Conservation (phyloP, 805 yeast genomes). For the Metschnikowia borealis region DNA sequence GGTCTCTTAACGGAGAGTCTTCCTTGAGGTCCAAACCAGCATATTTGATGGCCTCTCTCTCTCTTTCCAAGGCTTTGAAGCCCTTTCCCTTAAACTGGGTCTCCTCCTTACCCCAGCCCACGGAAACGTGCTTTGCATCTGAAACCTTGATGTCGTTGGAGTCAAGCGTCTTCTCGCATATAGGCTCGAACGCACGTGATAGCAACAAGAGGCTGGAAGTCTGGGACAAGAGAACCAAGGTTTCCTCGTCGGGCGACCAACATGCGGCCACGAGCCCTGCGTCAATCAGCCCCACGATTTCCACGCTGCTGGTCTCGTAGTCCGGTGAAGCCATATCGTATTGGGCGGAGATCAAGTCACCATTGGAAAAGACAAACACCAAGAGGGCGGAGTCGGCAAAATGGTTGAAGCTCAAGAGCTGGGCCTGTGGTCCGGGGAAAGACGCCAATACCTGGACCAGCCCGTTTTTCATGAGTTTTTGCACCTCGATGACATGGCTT, state of each 20-base stretch:
- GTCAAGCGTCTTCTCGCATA: slow-evolving; percentile 58
- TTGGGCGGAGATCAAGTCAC: slow-evolving; percentile 69
- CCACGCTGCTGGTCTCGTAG: slow-evolving; percentile 43
- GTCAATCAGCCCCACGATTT: slow-evolving; percentile 82
- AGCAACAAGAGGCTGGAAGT: slow-evolving; percentile 61
- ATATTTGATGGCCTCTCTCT: slow-evolving; percentile 45
- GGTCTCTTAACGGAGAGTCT: slow-evolving; percentile 65
- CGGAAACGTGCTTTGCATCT: slow-evolving; percentile 79
- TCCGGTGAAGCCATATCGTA: slow-evolving; percentile 56
- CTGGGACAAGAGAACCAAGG: slow-evolving; percentile 62
- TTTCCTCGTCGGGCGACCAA: slow-evolving; percentile 94
- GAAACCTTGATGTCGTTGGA: slow-evolving; percentile 57
- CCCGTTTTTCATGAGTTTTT: slow-evolving; percentile 67
- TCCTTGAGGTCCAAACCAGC: slow-evolving; percentile 68
- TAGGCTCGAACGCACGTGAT: slow-evolving; percentile 74
- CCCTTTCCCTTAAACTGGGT: slow-evolving; percentile 97
- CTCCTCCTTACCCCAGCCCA: slow-evolving; percentile 98
- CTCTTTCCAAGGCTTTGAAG: slow-evolving; percentile 73
- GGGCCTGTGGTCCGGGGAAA: slow-evolving; percentile 44
- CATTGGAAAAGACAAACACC: slow-evolving; percentile 64
- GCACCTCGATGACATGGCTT: slow-evolving; percentile 63
- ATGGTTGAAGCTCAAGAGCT: slow-evolving; percentile 55
- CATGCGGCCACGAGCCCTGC: slow-evolving; percentile 64
- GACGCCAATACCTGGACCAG: slow-evolving; percentile 54
- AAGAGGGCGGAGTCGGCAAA: slow-evolving; percentile 66